Base-by-base conservation (phyloP, 768 basidiomycete genomes). In the Pleurotus platypus region DNA sequence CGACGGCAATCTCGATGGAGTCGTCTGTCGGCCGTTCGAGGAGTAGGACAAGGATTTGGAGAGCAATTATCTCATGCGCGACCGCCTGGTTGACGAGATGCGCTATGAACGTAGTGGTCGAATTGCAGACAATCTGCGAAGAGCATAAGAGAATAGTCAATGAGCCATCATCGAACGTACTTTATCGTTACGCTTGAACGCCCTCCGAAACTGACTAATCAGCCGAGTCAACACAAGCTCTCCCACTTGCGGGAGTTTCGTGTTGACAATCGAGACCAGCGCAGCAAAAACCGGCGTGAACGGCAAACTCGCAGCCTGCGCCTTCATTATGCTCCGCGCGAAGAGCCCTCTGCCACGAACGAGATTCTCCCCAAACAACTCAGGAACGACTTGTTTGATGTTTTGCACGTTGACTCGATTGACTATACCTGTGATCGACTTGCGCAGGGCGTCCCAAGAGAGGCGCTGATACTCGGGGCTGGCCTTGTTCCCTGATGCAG, bases 361-460 rank as follows among this genome's bases (percentile, higher is more conserved):
- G 27, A 99, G 82, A 72, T 99, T 97, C 72, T 99, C 97, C 1
- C 84, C 72, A 66, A 99, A 98, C 22, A 99, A 73, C 69, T 96
- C 92, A 0, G 93, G 92, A 0, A 94, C 83, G 62, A 96, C 83
- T 64, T 89, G 83, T 73, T 98, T 97, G 83, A 99, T 99, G 70
- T 98, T 98, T 63, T 87, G 80, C 16, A 94, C 81, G 70, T 98
- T 98, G 75, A 99, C 92, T 79, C 97, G 90, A 79, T 99, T 99
- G 79, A 98, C 96, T 63, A 98, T 89, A 93, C 97, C 97, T 26
- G 97, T 98, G 66, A 99, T 90, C 50, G 89, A 92, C 74, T 99
- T 99, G 68, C 95, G 87, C 58, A 99, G 75, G 1, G 97, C 97
- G 67, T 99, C 97, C 97, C 97, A 99, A 8, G 93, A 91, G 58